These are phyloP conservation scores for Colletotrichum gloeosporioides DNA, from an alignment of 2,329 filamentous ascomycete species.

Conservation along the genomic window DNA sequence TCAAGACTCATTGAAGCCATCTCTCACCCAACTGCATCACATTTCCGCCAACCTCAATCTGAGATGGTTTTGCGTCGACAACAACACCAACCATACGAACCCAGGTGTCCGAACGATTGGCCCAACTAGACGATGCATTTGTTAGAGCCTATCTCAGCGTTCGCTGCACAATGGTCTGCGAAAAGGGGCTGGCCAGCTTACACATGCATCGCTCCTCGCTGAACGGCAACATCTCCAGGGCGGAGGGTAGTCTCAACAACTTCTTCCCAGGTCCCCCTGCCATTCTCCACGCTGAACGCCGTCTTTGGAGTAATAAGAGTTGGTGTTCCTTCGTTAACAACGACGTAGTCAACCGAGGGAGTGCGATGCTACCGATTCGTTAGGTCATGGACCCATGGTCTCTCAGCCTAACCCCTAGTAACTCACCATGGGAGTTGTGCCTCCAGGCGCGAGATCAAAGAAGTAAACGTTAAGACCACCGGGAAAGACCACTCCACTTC, in stretches of 20 bases:
- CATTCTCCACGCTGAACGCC: neutral
- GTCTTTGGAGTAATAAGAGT: neutral
- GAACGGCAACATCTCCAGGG: neutral
- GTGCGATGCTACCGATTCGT: neutral
- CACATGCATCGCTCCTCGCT: neutral
- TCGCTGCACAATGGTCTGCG: neutral
- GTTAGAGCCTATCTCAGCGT: neutral
- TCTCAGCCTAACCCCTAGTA: neutral
- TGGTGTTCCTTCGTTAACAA: neutral
- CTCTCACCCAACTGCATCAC: neutral
- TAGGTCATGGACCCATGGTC: too few species aligned
- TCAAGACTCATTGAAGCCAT: neutral
- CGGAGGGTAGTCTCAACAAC: neutral
- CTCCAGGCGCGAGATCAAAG: neutral
- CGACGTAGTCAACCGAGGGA: neutral
- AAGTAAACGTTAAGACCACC: slow-evolving; percentile 3
- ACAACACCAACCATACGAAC: neutral
- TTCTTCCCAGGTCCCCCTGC: neutral
- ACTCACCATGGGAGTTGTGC: neutral
- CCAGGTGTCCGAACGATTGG: neutral
- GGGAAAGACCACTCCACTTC: neutral
- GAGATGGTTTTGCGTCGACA: neutral
- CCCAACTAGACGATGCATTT: neutral
- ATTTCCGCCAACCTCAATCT: neutral
- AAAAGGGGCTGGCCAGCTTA: neutral